Evolutionary conservation across 2,329 filamentous ascomycete species (phyloP), one percentile per base, ranked within the genome.

Genomic region (Chrysosphaeria jannelii): DNA sequence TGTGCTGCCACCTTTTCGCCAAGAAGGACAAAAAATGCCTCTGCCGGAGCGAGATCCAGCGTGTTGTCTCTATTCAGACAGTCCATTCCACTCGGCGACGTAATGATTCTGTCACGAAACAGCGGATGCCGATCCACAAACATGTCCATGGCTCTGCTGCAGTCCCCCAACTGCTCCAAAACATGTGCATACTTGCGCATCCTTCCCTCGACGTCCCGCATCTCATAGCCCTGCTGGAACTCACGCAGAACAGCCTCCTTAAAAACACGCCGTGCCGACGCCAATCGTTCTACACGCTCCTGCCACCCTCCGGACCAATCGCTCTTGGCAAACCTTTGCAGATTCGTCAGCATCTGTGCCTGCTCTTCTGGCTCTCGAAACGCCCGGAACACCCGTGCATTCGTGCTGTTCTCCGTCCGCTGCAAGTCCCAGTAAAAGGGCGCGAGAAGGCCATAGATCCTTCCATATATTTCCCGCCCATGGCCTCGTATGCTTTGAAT

Each of bases 111-210:
- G 28, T 76, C 66, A 26, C 63, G 53, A 41, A 93, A 71, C 25
- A 93, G 49, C 1, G 75, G 70, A 38, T 91, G 76, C 34, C 85
- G 81, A 26, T 81, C 69, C 25, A 90, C 64, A 39, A 90, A 93
- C 2, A 78, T 51, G 25, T 93, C 76, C 22, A 88, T 53, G 7
- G 63, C 75, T 9, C 69, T 66, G 19, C 56, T 53, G 10, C 76
- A 78, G 13, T 74, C 76, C 39, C 89, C 88, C 21, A 97, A 51
- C 2, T 59, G 57, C 27, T 72, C 64, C 27, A 97, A 47, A 10
- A 97, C 78, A 34, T 76, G 64, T 3, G 79, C 79, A 42, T 90
- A 93, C 36, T 71, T 62, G 33, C 58, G 64, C 81, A 93, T 91
- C 25, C 66, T 57, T 3, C 75, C 78, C 32, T 89, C 71, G 25